phyloP scores from a whole-genome alignment of 2,329 filamentous ascomycete genomes.

The Acrocalymma vagum region DNA sequence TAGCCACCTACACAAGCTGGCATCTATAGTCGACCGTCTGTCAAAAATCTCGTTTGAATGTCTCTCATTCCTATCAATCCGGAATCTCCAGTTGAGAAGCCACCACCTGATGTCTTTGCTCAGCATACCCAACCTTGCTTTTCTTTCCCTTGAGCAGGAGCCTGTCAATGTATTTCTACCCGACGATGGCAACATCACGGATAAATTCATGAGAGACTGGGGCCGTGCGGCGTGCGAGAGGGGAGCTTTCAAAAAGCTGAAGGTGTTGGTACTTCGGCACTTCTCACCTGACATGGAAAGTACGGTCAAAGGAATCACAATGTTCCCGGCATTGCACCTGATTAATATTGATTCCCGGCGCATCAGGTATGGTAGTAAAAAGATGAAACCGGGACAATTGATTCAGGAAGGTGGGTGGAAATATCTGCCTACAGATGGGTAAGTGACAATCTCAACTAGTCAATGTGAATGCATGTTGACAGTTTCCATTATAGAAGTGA shows the following conservation, averaged over 20 bases:
- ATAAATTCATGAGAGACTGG: slow-evolving; percentile 25
- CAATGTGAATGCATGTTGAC: background rate
- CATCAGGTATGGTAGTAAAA: background rate
- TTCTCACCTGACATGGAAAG: slow-evolving; percentile 7
- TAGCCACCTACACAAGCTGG: slow-evolving; percentile 9
- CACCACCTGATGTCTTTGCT: slow-evolving; percentile 23
- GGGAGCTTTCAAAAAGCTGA: slow-evolving; percentile 23
- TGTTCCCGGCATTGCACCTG: slow-evolving; percentile 23
- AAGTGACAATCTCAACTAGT: background rate
- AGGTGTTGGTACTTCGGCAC: slow-evolving; percentile 21
- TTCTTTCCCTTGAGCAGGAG: slow-evolving; percentile 22
- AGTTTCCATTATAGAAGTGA: background rate
- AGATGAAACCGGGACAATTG: background rate
- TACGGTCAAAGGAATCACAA: slow-evolving; percentile 14
- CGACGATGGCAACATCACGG: slow-evolving; percentile 3
- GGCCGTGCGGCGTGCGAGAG: slow-evolving; percentile 25
- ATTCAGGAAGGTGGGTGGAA: slow-evolving; percentile 8
- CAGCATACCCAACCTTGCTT: slow-evolving; percentile 24
- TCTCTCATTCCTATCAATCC: slow-evolving; percentile 29
- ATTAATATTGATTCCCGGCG: slow-evolving; percentile 17
- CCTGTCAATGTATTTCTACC: background rate
- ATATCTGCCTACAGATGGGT: slow-evolving; percentile 1
- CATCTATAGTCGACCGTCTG: slow-evolving; percentile 21
- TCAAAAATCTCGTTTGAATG: slow-evolving; percentile 16
- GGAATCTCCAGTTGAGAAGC: slow-evolving; percentile 10